phyloP scores from a whole-genome alignment of 2,329 filamentous ascomycete species.

The Fusarium mundagurra region DNA sequence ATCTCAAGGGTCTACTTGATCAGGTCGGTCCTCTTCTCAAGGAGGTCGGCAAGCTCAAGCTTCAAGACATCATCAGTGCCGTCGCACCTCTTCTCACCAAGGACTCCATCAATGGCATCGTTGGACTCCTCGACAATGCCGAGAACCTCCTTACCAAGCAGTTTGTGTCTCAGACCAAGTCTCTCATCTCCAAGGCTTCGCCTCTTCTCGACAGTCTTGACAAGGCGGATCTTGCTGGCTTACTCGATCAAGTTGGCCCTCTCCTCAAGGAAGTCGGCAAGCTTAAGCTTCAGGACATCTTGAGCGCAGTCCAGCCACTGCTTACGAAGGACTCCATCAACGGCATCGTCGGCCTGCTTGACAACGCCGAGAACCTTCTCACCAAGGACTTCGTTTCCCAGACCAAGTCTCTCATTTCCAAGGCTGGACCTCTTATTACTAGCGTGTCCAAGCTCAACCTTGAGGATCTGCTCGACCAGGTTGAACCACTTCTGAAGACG shows the following conservation, averaged over 20 bases:
- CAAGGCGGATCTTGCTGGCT: slow-evolving; percentile 46
- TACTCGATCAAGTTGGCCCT: slow-evolving; percentile 49
- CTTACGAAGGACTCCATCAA: slow-evolving; percentile 46
- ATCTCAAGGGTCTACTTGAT: slow-evolving; percentile 45
- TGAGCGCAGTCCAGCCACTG: slow-evolving; percentile 44
- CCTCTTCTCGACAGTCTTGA: slow-evolving; percentile 48
- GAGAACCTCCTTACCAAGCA: slow-evolving; percentile 42
- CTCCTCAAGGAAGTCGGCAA: slow-evolving; percentile 46
- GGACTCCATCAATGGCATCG: slow-evolving; percentile 45
- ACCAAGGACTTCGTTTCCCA: slow-evolving; percentile 43
- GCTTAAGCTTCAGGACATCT: slow-evolving; percentile 44
- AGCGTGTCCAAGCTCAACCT: slow-evolving; percentile 48
- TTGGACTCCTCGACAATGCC: slow-evolving; percentile 49
- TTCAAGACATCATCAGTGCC: slow-evolving; percentile 42
- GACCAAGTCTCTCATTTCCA: slow-evolving; percentile 41
- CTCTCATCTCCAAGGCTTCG: slow-evolving; percentile 40
- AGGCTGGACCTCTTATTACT: slow-evolving; percentile 46
- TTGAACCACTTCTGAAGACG: slow-evolving; percentile 49
- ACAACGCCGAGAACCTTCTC: slow-evolving; percentile 45
- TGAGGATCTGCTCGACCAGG: slow-evolving; percentile 45
- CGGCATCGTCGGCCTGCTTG: slow-evolving; percentile 48
- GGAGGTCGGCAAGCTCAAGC: slow-evolving; percentile 46
- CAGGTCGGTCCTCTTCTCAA: slow-evolving; percentile 49
- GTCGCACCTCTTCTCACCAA: slow-evolving; percentile 46
- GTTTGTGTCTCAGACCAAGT: slow-evolving; percentile 42